Evolutionary conservation across 306 rosid species (phyloP).

Genomic region (cucumber (Cucumis sativus)): Cucumber_9930_V3 NC_026656.2:24690001-24690500

Average conservation of each 20-base stretch:
- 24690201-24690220: background rate
- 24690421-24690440: background rate
- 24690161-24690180: background rate
- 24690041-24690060: background rate
- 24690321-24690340: background rate
- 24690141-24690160: background rate
- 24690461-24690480: background rate
- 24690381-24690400: background rate
- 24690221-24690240: background rate
- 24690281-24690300: background rate
- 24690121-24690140: background rate
- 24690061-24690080: background rate
- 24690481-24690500: background rate
- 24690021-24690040: background rate
- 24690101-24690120: background rate
- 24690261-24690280: background rate
- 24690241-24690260: background rate
- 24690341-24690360: background rate
- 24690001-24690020: no score
- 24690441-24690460: background rate
- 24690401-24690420: background rate
- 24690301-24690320: background rate
- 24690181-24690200: background rate
- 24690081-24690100: background rate
- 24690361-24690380: background rate